Conservation (phyloP, 805 yeast species). For the Tetrapisispora taiwanensis region DNA sequence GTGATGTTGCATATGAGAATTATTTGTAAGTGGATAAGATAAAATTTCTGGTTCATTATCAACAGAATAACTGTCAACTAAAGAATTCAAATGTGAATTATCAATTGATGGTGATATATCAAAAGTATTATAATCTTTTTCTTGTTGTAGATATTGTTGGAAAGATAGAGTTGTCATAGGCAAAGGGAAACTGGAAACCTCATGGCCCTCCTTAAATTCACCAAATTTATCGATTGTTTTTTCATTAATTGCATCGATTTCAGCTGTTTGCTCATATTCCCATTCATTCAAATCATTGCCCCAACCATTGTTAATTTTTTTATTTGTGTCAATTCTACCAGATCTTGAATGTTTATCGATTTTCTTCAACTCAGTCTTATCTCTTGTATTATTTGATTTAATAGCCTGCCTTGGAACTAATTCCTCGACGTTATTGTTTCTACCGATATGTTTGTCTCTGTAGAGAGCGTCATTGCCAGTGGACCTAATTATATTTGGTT, state of each 20-base stretch:
- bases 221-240: constrained; percentile 44
- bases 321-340: constrained; percentile 73
- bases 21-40: background rate
- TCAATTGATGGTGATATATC: background rate
- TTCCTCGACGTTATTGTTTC: constrained; percentile 40
- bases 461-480: constrained; percentile 66
- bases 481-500: background rate
- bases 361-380: constrained; percentile 21
- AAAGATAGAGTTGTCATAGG: constrained; percentile 37
- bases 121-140: background rate
- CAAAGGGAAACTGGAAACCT: constrained; percentile 8
- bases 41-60: constrained; percentile 2
- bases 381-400: background rate
- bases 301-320: constrained; percentile 80
- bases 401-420: constrained; percentile 40
- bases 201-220: constrained; percentile 36
- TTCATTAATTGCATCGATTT: constrained; percentile 60
- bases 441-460: constrained; percentile 64
- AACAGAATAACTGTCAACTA: background rate
- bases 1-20: constrained; percentile 44
- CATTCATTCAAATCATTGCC: constrained; percentile 67
- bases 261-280: constrained; percentile 51
- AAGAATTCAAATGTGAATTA: background rate
- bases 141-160: constrained; percentile 64
- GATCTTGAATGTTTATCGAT: constrained; percentile 80